Conservation (phyloP, 805 yeast genomes). For the Trichomonascus vanleenenianus region DNA sequence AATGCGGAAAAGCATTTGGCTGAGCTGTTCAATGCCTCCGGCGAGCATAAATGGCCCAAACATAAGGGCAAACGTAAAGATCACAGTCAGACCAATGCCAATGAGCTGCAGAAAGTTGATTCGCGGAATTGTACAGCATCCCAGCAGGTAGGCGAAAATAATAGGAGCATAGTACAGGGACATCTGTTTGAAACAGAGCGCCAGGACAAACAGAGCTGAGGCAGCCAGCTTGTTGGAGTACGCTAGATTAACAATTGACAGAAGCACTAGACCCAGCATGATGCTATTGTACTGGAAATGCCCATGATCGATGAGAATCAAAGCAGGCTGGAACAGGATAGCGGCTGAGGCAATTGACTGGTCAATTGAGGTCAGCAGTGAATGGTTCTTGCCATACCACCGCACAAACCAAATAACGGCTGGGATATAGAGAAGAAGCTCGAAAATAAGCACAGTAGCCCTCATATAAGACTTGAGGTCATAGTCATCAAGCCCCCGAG, state of each 20-base stretch:
- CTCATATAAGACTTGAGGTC: constrained; percentile 82
- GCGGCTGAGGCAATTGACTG: constrained; percentile 71
- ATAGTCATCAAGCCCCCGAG: constrained; percentile 67
- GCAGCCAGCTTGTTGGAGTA: constrained; percentile 59
- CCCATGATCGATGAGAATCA: constrained; percentile 87
- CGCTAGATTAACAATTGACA: constrained; percentile 57
- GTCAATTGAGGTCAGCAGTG: constrained; percentile 53
- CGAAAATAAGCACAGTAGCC: constrained; percentile 67
- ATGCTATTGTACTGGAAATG: constrained; percentile 94
- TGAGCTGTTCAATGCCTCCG: constrained; percentile 38
- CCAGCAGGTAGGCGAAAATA: constrained; percentile 71
- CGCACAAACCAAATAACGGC: constrained; percentile 66
- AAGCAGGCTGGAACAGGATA: constrained; percentile 75
- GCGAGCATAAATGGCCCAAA: constrained; percentile 50
- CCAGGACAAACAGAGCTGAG: constrained; percentile 65
- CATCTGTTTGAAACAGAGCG: constrained; percentile 91
- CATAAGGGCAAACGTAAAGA: constrained; percentile 42
- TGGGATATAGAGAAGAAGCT: constrained; percentile 66
- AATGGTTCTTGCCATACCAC: constrained; percentile 52
- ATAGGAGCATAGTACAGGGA: constrained; percentile 88
- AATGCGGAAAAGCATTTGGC: constrained; percentile 56
- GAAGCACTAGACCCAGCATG: constrained; percentile 80
- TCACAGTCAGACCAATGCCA: constrained; percentile 56
- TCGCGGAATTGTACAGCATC: constrained; percentile 37
- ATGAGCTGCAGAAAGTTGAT: constrained; percentile 52